Percentiles rank a stretch among this genome's conserved stretches.
phyloP scores from a whole-genome alignment of 2,329 filamentous ascomycete species.

The Phaeosphaeriaceae sp. region DNA sequence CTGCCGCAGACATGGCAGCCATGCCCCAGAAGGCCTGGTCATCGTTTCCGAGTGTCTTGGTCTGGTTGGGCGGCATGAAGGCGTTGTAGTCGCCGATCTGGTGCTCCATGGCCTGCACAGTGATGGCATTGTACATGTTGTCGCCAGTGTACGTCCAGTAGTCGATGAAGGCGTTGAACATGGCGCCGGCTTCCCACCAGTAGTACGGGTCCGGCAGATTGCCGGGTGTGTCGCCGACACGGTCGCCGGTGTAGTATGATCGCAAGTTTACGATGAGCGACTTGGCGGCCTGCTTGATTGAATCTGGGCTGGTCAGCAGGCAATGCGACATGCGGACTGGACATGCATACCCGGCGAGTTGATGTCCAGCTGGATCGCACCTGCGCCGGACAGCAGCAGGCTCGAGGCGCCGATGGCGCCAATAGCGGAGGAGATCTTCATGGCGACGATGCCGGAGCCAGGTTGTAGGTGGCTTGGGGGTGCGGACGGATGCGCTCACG shows the following conservation, averaged over 20 bases:
- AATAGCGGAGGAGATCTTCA: constrained; percentile 45
- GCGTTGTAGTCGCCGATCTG: constrained; percentile 76
- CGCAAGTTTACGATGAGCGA: constrained; percentile 68
- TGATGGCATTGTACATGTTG: constrained; percentile 48
- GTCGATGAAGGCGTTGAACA: constrained; percentile 50
- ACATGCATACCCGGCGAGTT: constrained; percentile 33
- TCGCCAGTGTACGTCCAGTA: constrained; percentile 54
- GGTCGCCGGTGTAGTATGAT: constrained; percentile 70
- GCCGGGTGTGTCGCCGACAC: constrained; percentile 64
- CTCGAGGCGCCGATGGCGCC: constrained; percentile 40
- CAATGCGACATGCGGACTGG: neutral
- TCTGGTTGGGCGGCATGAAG: constrained; percentile 80
- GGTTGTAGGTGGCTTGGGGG: constrained; percentile 8
- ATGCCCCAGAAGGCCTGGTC: constrained; percentile 67
- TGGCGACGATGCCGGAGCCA: constrained; percentile 26
- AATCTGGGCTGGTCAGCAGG: constrained; percentile 55
- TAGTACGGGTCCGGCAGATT: constrained; percentile 58
- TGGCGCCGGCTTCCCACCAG: constrained; percentile 53
- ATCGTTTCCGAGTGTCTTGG: constrained; percentile 61
- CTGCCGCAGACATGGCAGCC: constrained; percentile 65
- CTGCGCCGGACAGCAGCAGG: constrained; percentile 38
- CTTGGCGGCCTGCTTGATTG: constrained; percentile 67
- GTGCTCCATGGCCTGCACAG: constrained; percentile 67
- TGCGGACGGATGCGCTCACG: constrained; percentile 19
- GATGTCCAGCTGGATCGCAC: constrained; percentile 42